Base-by-base conservation (phyloP, 176 grass and related monocot species). In the Musa acuminata region DNA sequence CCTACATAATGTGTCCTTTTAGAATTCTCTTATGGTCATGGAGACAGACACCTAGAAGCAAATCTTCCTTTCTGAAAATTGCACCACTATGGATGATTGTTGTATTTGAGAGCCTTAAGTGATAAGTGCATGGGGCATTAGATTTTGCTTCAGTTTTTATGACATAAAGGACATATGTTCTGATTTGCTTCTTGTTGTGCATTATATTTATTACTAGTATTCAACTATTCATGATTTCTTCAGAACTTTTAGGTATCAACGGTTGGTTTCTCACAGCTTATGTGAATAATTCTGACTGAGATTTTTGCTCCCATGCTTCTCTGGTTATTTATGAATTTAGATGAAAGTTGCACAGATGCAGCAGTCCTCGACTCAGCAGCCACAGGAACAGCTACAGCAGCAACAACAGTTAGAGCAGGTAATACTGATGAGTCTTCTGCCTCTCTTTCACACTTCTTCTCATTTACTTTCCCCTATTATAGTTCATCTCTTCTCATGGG, bases 261-360 rank as follows among this genome's bases (percentile, higher is more conserved):
- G 9, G 23, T 13, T 65, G 11, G 13, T 65, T 63, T 23, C 57
- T 60, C 57, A 14, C 17, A 60, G 57, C 7, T 19, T 20, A 7
- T n/a, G 4, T 60, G 17, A 20, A n/a, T 60, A n/a, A n/a, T 6
- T n/a, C 17, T 14, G 57, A 4, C 12, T 70, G 35, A 70, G 35
- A 49, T 70, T 20, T n/a, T 51, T 20, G 1, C n/a, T n/a, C 23
- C 75, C 62, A 4, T 52, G 60, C 16, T 67, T 77, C 53, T 64
- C 71, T 64, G 22, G 51, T 66, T 55, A 16, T 79, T 69, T 82
- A 10, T 78, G 57, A 84, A 68, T 79, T 26, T 79, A 84, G 71
- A 63, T 74, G 79, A 87, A 93, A 83, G 60, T 81, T 67, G 66
- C 75, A 1, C 90, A 98, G 82, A 87, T 98, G 86, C 94, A 98